Conservation (phyloP, 441 rosid genomes). For the Bocquillonia castaneifolia region DNA sequence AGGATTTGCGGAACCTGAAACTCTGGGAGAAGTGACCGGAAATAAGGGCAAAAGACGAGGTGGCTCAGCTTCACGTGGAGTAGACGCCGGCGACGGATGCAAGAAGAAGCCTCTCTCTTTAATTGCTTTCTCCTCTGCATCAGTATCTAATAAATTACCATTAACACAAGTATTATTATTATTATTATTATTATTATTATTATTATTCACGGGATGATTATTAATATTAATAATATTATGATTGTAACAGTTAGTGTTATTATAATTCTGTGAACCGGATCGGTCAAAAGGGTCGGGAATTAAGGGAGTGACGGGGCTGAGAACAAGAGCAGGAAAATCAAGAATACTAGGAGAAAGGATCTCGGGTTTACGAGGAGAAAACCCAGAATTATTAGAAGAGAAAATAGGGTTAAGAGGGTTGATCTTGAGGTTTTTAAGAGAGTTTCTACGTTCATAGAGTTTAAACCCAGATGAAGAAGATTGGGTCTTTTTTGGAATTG, state of each 20-base stretch:
- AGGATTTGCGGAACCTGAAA: conserved; percentile 55
- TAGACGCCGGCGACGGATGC: conserved; percentile 72
- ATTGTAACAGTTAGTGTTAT: conserved; percentile 19
- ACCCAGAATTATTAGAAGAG: conserved; percentile 35
- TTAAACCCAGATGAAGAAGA: conserved; percentile 51
- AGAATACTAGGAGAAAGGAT: conserved; percentile 81
- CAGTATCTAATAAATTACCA: conserved; percentile 20
- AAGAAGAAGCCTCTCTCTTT: conserved; percentile 78
- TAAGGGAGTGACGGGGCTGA: conserved; percentile 87
- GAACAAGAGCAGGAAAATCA: conserved; percentile 73
- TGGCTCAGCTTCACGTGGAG: conserved; percentile 71
- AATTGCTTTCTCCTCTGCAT: conserved; percentile 73
- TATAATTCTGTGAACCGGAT: conserved; percentile 39
- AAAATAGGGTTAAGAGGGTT: conserved; percentile 60
- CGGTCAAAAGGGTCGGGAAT: conserved; percentile 78
- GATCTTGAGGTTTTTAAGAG: conserved; percentile 71
- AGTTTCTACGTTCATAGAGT: conserved; percentile 87
- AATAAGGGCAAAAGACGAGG: conserved; percentile 67
- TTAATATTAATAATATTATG: too few species aligned
- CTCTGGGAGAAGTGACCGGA: conserved; percentile 78
- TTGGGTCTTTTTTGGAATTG: conserved; percentile 46
- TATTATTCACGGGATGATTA: conserved; percentile 13
- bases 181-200: conserved; percentile 9
- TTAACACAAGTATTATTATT: background rate
- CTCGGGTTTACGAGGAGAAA: conserved; percentile 70